Base-by-base conservation (phyloP, 2,329 filamentous ascomycete species). In the Salinomyces thailandicus region DNA sequence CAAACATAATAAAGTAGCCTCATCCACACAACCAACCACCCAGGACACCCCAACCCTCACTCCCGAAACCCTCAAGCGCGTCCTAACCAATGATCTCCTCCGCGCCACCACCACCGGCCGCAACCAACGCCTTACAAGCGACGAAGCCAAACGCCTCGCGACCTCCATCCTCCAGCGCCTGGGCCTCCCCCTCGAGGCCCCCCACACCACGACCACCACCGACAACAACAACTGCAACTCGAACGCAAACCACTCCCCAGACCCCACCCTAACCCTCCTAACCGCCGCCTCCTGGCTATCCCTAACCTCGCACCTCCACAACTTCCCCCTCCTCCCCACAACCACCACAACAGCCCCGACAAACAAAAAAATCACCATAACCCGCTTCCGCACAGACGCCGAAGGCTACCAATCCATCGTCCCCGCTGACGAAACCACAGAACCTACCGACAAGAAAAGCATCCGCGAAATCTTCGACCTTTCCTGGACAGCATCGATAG, bases 101-200 rank as follows among this genome's bases (percentile, higher is more conserved):
- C 64, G 64, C 14, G 66, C 65, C 5, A 60, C 61, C 3, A 47
- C 69, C 0, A 48, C 50, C 4, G 64, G 64, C 8, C 58, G 64
- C 18, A 26, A 37, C 7, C 36, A 41, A 2, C 58, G 64, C 11
- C 51, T 70, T 5, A 56, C 57, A 15, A 61, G 65, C 28, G 61
- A 62, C 14, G 66, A 69, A 53, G 65, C 65, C 2, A 68, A 66
- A 38, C 55, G 57, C 4, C 57, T 70, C 6, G 65, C 67, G 3
- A 59, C 62, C 8, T 53, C 62, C 1, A 58, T 69, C n/a, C 50
- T 70, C 0, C 43, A 50, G 5, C 50, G 53, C 3, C 53, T 66
- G 9, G 55, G 55, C 34, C 44, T 60, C 4, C 61, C 59, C 7
- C 42, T 52, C 20, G 47, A 54, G 18, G 47, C 54, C 5, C n/a